Evolutionary conservation across 805 yeast species (phyloP), one percentile per base, ranked within the genome.

Genomic region (Candida nonsorbophila): DNA sequence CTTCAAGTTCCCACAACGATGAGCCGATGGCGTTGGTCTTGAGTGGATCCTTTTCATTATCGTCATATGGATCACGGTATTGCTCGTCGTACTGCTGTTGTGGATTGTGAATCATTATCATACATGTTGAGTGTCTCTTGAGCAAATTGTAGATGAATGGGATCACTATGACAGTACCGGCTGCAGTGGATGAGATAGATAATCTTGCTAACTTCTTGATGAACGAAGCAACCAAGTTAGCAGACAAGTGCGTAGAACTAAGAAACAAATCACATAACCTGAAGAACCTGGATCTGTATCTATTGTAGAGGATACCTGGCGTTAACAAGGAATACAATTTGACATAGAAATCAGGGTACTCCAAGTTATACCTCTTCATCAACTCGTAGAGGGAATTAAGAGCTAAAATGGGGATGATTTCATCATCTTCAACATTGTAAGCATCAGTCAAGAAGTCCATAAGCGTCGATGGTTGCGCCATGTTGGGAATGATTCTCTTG

Each of bases 391-490:
- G 63, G 7, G 96, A 94, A 53, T 87, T 90, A 44, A 90, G 67
- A 2, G 97, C 80, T 30, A 92, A 59, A 24, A 90, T 74, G 11
- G 88, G 81, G 9, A 80, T 63, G 5, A 80, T 67, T 10, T 49
- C 49, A 38, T 63, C 70, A 16, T 56, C 60, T 20, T 44, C 48
- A 25, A 51, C 47, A 41, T 83, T 69, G 49, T 86, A 88, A 3
- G 94, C 79, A 37, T 84, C 94, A 1, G 96, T 86, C 36, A 90
- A 64, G 51, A 90, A 92, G 60, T 90, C 98, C 96, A 92, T 88
- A 25, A 92, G 60, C 37, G 73, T 68, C 24, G 84, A 82, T 5
- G 97, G 95, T 40, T 77, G 79, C 25, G 73, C 69, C 69, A 86
- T 72, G 47, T 70, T 73, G 21, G 97, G 96, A 20, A 90, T 79